These are phyloP conservation scores for Ophiostoma pallidulum DNA, from an alignment of 2,329 filamentous ascomycete species.

Conservation along the genomic window DNA sequence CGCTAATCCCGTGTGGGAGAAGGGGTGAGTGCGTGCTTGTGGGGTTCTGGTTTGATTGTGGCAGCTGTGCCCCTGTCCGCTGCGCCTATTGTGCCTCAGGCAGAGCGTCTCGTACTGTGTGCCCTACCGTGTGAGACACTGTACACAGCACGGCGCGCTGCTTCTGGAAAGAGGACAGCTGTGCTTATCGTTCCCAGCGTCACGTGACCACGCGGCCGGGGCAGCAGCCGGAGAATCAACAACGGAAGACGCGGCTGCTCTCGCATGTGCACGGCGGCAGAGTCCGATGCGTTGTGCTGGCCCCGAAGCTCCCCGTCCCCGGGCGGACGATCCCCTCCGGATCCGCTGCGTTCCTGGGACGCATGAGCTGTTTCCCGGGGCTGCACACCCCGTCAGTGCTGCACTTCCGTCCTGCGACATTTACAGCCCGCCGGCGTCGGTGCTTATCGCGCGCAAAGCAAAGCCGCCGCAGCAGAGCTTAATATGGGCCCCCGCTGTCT, in stretches of 20 bases:
- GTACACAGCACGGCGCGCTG: no score
- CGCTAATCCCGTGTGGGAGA: not conserved
- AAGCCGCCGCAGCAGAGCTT: conserved; percentile 1
- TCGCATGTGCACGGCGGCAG: no score
- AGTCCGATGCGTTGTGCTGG: no score
- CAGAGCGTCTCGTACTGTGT: no score
- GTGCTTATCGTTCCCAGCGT: not conserved
- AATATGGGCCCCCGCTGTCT: not conserved
- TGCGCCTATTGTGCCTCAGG: not conserved
- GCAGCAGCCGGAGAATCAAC: no score
- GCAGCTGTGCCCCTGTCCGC: not conserved
- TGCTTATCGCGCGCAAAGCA: conserved; percentile 4
- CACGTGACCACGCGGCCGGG: not conserved
- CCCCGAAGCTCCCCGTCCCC: no score
- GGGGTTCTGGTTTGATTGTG: not conserved
- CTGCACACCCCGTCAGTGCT: no score
- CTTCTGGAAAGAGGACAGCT: conserved; percentile 2
- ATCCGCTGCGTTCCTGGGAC: no score
- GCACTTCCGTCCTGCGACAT: conserved; percentile 5
- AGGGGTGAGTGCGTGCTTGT: conserved; percentile 1
- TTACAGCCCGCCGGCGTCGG: conserved; percentile 5
- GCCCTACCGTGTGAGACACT: no score
- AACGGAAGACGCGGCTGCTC: no score
- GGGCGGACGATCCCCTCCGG: no score
- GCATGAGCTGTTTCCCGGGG: no score